A percentile compares a stretch with the other conserved stretches of the same genome.
phyloP scores from a whole-genome alignment of 2,329 filamentous ascomycete genomes.

The Penicillium sp. region DNA sequence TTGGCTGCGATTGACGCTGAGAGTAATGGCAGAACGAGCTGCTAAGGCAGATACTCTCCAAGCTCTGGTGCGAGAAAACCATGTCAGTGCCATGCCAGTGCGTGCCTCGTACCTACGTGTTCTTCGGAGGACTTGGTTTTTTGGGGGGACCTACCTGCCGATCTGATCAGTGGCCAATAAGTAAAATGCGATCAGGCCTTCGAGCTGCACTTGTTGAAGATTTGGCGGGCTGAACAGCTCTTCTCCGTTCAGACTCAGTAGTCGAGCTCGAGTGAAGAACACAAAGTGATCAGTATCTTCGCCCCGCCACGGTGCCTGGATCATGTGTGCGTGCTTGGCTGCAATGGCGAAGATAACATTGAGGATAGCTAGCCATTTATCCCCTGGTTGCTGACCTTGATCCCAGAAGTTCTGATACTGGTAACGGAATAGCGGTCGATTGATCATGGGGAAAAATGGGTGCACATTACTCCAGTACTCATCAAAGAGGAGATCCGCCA shows the following conservation, averaged over 20 bases:
- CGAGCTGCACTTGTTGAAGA: slow-evolving; percentile 1
- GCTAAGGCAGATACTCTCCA: slow-evolving; percentile 1
- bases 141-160: neutral
- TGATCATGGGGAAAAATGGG: slow-evolving; percentile 1
- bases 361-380: neutral
- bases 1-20: neutral
- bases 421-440: neutral
- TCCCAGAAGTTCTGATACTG: slow-evolving; percentile 1
- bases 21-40: neutral
- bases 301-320: neutral
- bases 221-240: neutral
- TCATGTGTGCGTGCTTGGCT: neutral
- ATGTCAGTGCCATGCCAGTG: neutral
- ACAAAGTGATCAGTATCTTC: neutral
- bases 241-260: neutral
- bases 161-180: slow-evolving; percentile 1
- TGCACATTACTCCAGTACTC: slow-evolving; percentile 1
- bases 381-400: neutral
- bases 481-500: neutral
- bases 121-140: too few relatives aligned
- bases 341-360: slow-evolving; percentile 1
- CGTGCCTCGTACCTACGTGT: too few relatives aligned
- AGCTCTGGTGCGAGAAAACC: neutral
- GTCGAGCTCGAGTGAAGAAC: neutral
- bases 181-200: slow-evolving; percentile 1